Evolutionary conservation across 1,284 basidiomycete genomes (phyloP).

Genomic region (Ceratobasidium sp.): DNA sequence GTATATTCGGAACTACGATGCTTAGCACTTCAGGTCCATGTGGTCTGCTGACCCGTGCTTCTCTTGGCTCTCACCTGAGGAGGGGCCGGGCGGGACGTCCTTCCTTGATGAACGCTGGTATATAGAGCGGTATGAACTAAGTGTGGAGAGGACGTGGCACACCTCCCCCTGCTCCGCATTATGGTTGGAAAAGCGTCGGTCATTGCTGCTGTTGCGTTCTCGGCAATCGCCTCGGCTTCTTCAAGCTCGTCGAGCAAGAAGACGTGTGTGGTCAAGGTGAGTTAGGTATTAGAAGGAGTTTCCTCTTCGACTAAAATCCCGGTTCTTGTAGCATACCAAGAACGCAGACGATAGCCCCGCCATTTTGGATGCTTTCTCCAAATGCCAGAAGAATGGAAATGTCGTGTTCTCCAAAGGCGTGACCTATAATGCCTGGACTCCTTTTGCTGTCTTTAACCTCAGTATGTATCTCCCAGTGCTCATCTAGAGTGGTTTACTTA

Average conservation of each 20-base stretch:
- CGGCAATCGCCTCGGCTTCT: slow-evolving; percentile 18
- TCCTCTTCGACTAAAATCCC: neutral
- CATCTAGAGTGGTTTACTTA: neutral
- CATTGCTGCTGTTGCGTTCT: slow-evolving; percentile 37
- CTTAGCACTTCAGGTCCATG: slow-evolving; percentile 16
- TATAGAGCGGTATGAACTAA: neutral
- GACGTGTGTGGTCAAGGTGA: slow-evolving; percentile 40
- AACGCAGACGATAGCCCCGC: slow-evolving; percentile 60
- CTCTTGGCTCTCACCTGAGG: slow-evolving; percentile 32
- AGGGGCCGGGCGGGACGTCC: slow-evolving; percentile 38
- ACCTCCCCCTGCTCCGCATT: neutral
- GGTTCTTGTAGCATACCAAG: slow-evolving; percentile 41
- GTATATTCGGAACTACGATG: neutral
- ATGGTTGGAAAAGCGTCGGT: slow-evolving; percentile 42
- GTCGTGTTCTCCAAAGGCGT: slow-evolving; percentile 60
- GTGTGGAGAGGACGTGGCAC: slow-evolving; percentile 14
- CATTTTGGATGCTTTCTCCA: slow-evolving; percentile 59
- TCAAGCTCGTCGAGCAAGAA: slow-evolving; percentile 23
- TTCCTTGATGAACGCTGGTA: slow-evolving; percentile 27
- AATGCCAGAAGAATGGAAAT: slow-evolving; percentile 59
- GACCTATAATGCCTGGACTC: slow-evolving; percentile 62
- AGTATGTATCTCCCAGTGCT: slow-evolving; percentile 54
- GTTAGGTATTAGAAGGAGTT: neutral
- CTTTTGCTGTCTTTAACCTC: slow-evolving; percentile 57
- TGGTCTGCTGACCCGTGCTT: slow-evolving; percentile 38